These are phyloP conservation scores for Endogone sp. DNA, from an alignment of 192 early-diverging fungal genomes.

Conservation along the genomic window DNA sequence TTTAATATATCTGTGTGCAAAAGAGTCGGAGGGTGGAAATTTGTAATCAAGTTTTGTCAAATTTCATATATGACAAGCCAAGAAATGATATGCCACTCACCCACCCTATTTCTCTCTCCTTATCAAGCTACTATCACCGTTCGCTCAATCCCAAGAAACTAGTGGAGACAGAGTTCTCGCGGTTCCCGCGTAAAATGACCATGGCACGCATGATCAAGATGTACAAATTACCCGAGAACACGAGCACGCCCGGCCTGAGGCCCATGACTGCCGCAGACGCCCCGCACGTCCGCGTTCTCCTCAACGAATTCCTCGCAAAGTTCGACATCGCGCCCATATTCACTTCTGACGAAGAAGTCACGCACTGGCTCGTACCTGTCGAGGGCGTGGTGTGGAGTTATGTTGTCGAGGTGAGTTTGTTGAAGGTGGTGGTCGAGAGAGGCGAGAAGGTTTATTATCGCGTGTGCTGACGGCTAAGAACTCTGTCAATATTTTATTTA, in stretches of 20 bases:
- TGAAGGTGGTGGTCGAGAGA: no score
- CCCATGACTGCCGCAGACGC: constrained; percentile 80
- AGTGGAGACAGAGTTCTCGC: constrained; percentile 91
- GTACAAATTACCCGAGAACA: constrained; percentile 63
- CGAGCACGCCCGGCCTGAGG: constrained; percentile 68
- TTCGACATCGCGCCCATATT: constrained; percentile 73
- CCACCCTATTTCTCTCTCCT: no score
- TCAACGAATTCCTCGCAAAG: constrained; percentile 70
- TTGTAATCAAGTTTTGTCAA: no score
- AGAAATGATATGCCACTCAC: no score
- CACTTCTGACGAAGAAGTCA: constrained; percentile 76
- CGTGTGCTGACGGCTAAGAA: no score
- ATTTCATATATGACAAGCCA: no score
- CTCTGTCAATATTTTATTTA: no score
- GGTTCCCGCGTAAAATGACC: constrained; percentile 64
- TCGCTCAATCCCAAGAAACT: constrained; percentile 93
- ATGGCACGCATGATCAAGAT: constrained; percentile 67
- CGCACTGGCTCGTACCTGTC: constrained; percentile 87
- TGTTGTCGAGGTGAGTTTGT: constrained; percentile 73
- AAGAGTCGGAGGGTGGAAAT: no score
- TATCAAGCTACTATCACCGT: constrained; percentile 90
- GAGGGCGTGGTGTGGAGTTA: constrained; percentile 87
- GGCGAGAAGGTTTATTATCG: no score
- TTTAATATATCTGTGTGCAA: no score
- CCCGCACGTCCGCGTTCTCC: constrained; percentile 60